Evolutionary conservation across 2,329 filamentous ascomycete species (phyloP).

Genomic region (Macrophomina tecta): DNA sequence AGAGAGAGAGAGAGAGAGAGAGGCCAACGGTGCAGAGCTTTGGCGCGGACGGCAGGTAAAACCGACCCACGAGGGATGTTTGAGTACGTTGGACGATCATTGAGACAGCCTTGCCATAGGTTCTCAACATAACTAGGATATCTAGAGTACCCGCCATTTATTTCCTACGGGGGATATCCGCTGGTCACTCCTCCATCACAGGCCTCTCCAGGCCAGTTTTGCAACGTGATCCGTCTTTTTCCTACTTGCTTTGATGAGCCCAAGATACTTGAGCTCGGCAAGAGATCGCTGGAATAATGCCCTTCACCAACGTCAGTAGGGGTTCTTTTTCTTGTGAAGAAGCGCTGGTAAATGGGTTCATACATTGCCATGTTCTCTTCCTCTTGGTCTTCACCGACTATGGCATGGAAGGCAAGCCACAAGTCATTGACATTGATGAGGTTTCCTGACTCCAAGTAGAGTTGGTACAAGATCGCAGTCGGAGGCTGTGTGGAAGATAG

Average conservation of each 20-base stretch:
- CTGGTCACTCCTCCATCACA: slow-evolving; percentile 51
- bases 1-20: neutral
- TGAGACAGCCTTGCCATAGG: no score
- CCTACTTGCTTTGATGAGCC: slow-evolving; percentile 85
- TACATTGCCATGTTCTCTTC: slow-evolving; percentile 51
- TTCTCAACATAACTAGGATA: neutral
- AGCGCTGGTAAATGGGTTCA: neutral
- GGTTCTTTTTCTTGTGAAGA: slow-evolving; percentile 30
- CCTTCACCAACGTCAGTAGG: slow-evolving; percentile 38
- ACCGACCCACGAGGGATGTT: no score
- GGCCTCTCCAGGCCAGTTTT: slow-evolving; percentile 81
- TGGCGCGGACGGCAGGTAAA: no score
- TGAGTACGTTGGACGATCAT: neutral
- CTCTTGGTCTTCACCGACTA: slow-evolving; percentile 59
- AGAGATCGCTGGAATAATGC: slow-evolving; percentile 84
- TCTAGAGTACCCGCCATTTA: neutral
- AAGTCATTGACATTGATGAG: slow-evolving; percentile 81
- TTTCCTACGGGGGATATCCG: neutral
- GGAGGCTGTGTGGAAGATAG: slow-evolving; percentile 69
- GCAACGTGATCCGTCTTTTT: slow-evolving; percentile 93
- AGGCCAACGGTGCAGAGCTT: no score
- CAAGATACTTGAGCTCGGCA: slow-evolving; percentile 83
- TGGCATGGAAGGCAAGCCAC: slow-evolving; percentile 76
- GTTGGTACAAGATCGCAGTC: slow-evolving; percentile 75
- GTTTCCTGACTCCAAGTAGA: slow-evolving; percentile 78